Base-by-base conservation (phyloP, 352 stramenopile genomes). In the Globisporangium iwayamae region DNA sequence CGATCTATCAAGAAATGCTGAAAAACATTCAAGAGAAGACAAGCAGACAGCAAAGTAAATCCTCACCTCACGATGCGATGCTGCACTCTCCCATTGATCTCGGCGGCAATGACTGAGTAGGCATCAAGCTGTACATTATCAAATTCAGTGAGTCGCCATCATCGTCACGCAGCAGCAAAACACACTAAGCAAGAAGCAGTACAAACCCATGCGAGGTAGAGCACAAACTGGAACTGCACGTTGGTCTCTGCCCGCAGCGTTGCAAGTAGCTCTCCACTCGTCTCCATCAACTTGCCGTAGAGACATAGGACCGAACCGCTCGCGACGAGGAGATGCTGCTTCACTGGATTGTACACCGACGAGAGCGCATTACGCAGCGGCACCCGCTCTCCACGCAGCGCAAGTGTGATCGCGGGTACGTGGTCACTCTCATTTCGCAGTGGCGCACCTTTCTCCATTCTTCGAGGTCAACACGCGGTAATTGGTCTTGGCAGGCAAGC, bases 171-270 rank as follows among this genome's bases (percentile, higher is more conserved):
- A 41, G 43, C 10, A 25, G 10, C 28, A 58, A n/a, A 46, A 16
- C 16, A n/a, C 16, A 32, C 11, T 14, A 4, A 53, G n/a, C 52
- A 25, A 25, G 20, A 28, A 11, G 5, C 30, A 54, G n/a, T 30
- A 66, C 67, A n/a, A 55, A 87, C 76, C 78, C 78, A 87, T 9
- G 74, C 56, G n/a, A 87, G 53, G 34, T 70, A 59, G 3, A 79
- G 54, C 38, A 68, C 78, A 41, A 71, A 71, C 28, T 78, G 75
- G 59, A 83, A 87, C 47, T 76, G 67, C 6, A 71, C 64, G 28
- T 79, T 75, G 41, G 82, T 68, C 50, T 83, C 75, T 20, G 69
- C 74, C 20, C 43, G 47, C 9, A 80, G 62, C 5, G 69, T 70
- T 1, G 66, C 65, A 1, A 81, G 39, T 1, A 88, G 50, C 9